Percentiles rank a stretch among this genome's conserved stretches.
Evolutionary conservation across 106 monocot genomes (phyloP).

Genomic region (Vanilla planifolia): DNA sequence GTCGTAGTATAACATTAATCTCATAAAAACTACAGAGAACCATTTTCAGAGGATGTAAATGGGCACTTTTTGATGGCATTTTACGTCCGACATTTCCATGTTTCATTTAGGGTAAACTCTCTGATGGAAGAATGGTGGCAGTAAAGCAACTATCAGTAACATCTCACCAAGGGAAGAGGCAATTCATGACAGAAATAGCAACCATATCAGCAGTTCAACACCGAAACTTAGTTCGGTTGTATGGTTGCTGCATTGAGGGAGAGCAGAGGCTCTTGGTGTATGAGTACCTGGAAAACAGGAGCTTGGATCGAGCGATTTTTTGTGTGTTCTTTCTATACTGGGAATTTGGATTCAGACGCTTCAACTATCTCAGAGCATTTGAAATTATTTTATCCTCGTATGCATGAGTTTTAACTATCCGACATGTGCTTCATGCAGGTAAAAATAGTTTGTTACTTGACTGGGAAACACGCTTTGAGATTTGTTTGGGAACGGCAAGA

Average conservation of each 20-base stretch:
- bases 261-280: conserved; percentile 65
- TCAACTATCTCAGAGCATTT: too few species aligned
- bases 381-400: neutral
- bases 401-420: neutral
- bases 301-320: conserved; percentile 80
- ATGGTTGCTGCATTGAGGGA: conserved; percentile 85
- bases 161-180: conserved; percentile 70
- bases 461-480: conserved; percentile 73
- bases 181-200: conserved; percentile 83
- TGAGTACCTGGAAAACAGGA: conserved; percentile 69
- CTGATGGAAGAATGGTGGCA: conserved; percentile 74
- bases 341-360: too few species aligned
- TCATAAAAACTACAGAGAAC: too few species aligned
- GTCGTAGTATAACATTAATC: too few species aligned
- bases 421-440: conserved; percentile 19
- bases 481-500: conserved; percentile 72
- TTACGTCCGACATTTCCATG: neutral
- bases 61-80: too few species aligned
- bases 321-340: conserved; percentile 26
- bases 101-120: conserved; percentile 56
- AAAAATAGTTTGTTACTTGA: conserved; percentile 35
- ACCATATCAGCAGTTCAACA: conserved; percentile 89
- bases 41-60: neutral
- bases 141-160: conserved; percentile 76
- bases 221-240: conserved; percentile 68